phyloP scores from a whole-genome alignment of 192 early-diverging fungal species.

The Entophlyctis helioformis region DNA sequence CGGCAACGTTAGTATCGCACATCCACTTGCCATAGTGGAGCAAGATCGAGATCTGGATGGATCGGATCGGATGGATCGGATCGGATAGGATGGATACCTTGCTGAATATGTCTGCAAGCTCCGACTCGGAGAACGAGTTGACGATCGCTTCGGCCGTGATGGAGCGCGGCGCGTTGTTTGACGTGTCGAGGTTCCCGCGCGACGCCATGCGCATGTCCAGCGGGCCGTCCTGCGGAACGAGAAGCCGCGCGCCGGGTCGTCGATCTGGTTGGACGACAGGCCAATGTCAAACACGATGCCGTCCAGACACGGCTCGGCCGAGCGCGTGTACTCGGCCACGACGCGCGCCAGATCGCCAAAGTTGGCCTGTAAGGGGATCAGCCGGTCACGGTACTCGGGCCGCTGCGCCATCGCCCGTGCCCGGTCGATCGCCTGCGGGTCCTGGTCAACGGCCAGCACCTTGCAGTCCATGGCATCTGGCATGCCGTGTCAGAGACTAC shows the following conservation, averaged over 20 bases:
- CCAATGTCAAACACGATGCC: constrained; percentile 69
- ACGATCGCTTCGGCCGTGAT: constrained; percentile 52
- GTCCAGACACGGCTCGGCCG: constrained; percentile 40
- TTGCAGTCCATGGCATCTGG: constrained; percentile 22
- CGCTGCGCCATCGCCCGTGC: constrained; percentile 29
- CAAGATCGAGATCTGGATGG: not conserved
- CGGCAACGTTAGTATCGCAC: not conserved
- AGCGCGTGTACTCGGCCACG: constrained; percentile 27
- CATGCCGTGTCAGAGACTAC: not conserved
- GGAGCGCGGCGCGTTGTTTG: constrained; percentile 13
- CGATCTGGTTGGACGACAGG: constrained; percentile 57
- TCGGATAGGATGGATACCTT: not conserved
- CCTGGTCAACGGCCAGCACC: constrained; percentile 62
- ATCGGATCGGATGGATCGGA: not conserved
- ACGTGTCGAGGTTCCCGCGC: constrained; percentile 11
- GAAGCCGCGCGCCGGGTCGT: constrained; percentile 53
- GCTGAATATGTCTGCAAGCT: constrained; percentile 50
- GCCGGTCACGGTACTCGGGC: constrained; percentile 25
- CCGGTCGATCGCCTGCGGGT: constrained; percentile 48
- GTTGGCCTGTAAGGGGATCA: constrained; percentile 40
- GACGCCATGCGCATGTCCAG: constrained; percentile 66
- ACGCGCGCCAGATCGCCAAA: not conserved
- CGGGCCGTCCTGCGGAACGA: constrained; percentile 53
- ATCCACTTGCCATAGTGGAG: not conserved
- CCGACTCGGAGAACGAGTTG: constrained; percentile 41